These are phyloP conservation scores for Sphagnum fallax DNA, from an alignment of 228 moss, liverwort and hornwort species.

Conservation along the genomic window DNA sequence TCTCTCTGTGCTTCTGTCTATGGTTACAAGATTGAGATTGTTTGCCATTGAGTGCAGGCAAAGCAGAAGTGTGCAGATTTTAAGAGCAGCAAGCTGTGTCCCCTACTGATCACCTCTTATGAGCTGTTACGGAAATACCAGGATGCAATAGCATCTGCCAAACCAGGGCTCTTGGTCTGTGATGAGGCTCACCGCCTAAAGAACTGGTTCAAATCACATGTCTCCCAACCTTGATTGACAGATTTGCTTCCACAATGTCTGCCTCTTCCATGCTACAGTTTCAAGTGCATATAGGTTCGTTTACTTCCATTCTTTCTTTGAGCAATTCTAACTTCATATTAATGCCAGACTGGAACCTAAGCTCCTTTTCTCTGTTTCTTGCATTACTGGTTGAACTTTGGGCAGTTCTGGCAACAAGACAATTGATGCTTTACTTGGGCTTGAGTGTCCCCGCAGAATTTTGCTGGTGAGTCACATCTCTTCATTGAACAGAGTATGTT, in stretches of 20 bases:
- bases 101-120: constrained; percentile 75
- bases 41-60: constrained; percentile 31
- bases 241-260: no score
- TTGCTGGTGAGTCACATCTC: constrained; percentile 46
- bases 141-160: constrained; percentile 48
- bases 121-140: constrained; percentile 79
- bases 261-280: no score
- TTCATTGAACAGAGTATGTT: background rate
- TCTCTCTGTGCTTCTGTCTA: no score
- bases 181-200: constrained; percentile 94
- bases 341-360: background rate
- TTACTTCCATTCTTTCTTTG: no score
- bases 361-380: background rate
- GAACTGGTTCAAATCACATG: constrained; percentile 49
- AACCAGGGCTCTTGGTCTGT: constrained; percentile 76
- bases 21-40: no score
- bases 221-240: no score
- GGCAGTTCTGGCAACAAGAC: constrained; percentile 91
- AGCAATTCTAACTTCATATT: no score
- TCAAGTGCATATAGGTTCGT: no score
- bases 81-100: constrained; percentile 43
- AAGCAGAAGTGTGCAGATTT: constrained; percentile 55
- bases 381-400: constrained; percentile 1
- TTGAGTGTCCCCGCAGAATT: constrained; percentile 60
- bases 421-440: constrained; percentile 63